These are phyloP conservation scores for Beauveria australis DNA, from an alignment of 2,329 filamentous ascomycete genomes.

Conservation along the genomic window DNA sequence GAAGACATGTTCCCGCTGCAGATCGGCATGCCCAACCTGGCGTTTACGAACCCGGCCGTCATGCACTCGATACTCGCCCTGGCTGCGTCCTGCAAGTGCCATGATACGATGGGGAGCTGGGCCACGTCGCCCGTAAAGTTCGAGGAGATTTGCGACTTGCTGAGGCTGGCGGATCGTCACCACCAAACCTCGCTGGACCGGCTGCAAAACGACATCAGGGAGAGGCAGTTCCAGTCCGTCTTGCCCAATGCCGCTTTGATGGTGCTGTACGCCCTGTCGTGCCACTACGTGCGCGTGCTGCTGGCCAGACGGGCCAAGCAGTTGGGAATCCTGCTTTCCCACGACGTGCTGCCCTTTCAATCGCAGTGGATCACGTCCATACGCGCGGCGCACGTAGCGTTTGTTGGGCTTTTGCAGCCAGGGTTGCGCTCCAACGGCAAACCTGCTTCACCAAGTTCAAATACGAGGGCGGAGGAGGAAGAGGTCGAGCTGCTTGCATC, in stretches of 20 bases:
- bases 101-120: constrained; percentile 20
- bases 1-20: constrained; percentile 32
- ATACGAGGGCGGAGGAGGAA: background rate
- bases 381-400: constrained; percentile 27
- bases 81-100: constrained; percentile 31
- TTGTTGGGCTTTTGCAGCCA: constrained; percentile 22
- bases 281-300: constrained; percentile 28
- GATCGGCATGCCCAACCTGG: constrained; percentile 34
- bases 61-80: constrained; percentile 35
- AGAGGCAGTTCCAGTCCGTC: constrained; percentile 25
- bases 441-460: background rate
- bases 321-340: constrained; percentile 12
- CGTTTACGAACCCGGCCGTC: constrained; percentile 28
- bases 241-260: constrained; percentile 33
- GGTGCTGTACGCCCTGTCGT: constrained; percentile 32
- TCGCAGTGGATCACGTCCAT: constrained; percentile 31
- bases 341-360: constrained; percentile 23
- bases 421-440: background rate
- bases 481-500: background rate
- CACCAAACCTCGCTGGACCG: constrained; percentile 30
- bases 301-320: constrained; percentile 19
- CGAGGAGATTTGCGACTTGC: constrained; percentile 12
- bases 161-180: constrained; percentile 26
- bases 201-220: constrained; percentile 25
- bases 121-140: background rate